phyloP scores from a whole-genome alignment of 2,329 filamentous ascomycete species.

The Pseudogymnoascus sp. region DNA sequence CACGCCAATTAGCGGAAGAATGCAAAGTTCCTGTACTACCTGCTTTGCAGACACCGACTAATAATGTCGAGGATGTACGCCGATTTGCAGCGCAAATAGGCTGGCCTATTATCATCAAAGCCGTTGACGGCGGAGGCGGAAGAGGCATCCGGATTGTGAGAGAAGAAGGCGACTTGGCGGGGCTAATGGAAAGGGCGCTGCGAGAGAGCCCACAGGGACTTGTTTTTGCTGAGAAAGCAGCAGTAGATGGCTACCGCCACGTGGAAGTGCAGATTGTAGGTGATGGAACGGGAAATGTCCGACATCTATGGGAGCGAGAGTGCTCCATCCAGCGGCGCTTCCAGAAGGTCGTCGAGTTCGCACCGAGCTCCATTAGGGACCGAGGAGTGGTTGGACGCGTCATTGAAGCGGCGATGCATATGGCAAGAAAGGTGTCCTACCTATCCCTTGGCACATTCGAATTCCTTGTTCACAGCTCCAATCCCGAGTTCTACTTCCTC shows the following conservation, averaged over 20 bases:
- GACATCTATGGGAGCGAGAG: slow-evolving; percentile 57
- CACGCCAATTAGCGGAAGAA: slow-evolving; percentile 58
- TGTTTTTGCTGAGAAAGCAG: slow-evolving; percentile 52
- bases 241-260: slow-evolving; percentile 53
- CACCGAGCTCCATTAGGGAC: slow-evolving; percentile 54
- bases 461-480: slow-evolving; percentile 47
- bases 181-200: slow-evolving; percentile 48
- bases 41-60: slow-evolving; percentile 58
- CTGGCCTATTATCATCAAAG: slow-evolving; percentile 49
- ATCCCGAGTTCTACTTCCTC: slow-evolving; percentile 34
- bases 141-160: slow-evolving; percentile 54
- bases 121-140: slow-evolving; percentile 54
- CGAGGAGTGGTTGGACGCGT: slow-evolving; percentile 30
- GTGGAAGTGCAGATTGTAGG: slow-evolving; percentile 63
- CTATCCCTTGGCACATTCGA: slow-evolving; percentile 56
- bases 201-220: slow-evolving; percentile 51
- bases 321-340: slow-evolving; percentile 60
- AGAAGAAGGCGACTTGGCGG: slow-evolving; percentile 41
- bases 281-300: slow-evolving; percentile 48
- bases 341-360: slow-evolving; percentile 65
- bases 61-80: slow-evolving; percentile 52
- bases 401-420: slow-evolving; percentile 41
- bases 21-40: slow-evolving; percentile 64
- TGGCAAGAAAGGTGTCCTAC: slow-evolving; percentile 48
- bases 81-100: slow-evolving; percentile 33